A percentile compares a stretch with the other conserved stretches of the same genome.
Evolutionary conservation across 2,329 filamentous ascomycete species (phyloP).

Genomic region (Pseudocercospora pini-densiflorae): DNA sequence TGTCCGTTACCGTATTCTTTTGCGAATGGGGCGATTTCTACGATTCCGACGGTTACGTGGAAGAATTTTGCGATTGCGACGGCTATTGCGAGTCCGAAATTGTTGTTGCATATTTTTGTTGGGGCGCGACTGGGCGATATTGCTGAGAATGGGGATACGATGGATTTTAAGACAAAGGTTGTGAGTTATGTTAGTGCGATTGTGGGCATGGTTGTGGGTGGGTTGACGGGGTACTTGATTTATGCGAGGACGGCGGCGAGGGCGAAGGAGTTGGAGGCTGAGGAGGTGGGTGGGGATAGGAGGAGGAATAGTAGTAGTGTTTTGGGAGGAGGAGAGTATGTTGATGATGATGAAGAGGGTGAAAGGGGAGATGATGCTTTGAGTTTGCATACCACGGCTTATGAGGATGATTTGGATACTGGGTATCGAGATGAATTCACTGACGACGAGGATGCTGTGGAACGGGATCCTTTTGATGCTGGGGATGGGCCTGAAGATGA

Average conservation of each 20-base stretch:
- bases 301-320: conserved; percentile 19
- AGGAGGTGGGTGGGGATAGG: conserved; percentile 45
- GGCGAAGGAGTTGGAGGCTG: conserved; percentile 55
- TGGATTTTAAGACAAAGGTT: conserved; percentile 76
- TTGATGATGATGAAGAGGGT: conserved; percentile 50
- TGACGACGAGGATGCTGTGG: conserved; percentile 48
- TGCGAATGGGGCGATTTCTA: conserved; percentile 92
- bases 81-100: conserved; percentile 79
- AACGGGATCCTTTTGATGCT: conserved; percentile 50
- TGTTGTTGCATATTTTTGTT: conserved; percentile 91
- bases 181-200: conserved; percentile 84
- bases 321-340: conserved; percentile 40
- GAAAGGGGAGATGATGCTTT: conserved; percentile 58
- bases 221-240: conserved; percentile 80
- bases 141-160: conserved; percentile 80
- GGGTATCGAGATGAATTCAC: conserved; percentile 49
- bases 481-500: conserved; percentile 42
- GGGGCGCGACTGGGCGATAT: conserved; percentile 81
- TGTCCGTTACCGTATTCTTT: conserved; percentile 92
- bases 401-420: conserved; percentile 56
- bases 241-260: conserved; percentile 65
- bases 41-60: conserved; percentile 84
- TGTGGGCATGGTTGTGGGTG: conserved; percentile 71
- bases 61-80: conserved; percentile 80
- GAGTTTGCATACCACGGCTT: conserved; percentile 54